Evolutionary conservation across 441 rosid species (phyloP).

Genomic region (Erysimum cheiri): DNA sequence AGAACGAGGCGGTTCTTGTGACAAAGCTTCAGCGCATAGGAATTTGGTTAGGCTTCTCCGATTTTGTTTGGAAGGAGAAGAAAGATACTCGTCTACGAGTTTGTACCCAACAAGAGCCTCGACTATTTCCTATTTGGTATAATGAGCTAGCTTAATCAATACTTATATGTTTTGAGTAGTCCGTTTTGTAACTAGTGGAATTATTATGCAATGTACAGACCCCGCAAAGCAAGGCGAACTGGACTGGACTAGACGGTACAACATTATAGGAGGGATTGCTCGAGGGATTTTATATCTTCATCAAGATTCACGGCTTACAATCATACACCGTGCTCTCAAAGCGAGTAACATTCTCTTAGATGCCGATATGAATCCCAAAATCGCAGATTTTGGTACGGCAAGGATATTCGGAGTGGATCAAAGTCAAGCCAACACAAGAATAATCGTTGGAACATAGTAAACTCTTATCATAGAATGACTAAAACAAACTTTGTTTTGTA

Average conservation of each 20-base stretch:
- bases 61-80: slow-evolving; percentile 50
- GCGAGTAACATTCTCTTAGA: slow-evolving; percentile 36
- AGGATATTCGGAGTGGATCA: slow-evolving; percentile 40
- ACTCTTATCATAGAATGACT: not conserved
- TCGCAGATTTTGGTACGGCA: slow-evolving; percentile 33
- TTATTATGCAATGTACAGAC: slow-evolving; percentile 32
- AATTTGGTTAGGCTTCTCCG: slow-evolving; percentile 52
- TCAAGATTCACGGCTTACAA: slow-evolving; percentile 46
- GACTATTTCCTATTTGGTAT: slow-evolving; percentile 48
- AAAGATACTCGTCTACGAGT: slow-evolving; percentile 50
- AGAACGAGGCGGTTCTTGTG: slow-evolving; percentile 51
- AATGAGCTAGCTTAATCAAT: not conserved
- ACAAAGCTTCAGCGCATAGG: slow-evolving; percentile 59
- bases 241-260: slow-evolving; percentile 48
- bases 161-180: not conserved
- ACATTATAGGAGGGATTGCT: slow-evolving; percentile 51
- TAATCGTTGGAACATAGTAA: slow-evolving; percentile 57
- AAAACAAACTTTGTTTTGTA: not conserved
- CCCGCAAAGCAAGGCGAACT: slow-evolving; percentile 40
- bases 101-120: slow-evolving; percentile 57
- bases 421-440: slow-evolving; percentile 45
- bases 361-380: slow-evolving; percentile 17
- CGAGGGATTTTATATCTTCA: slow-evolving; percentile 60
- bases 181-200: not conserved
- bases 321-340: slow-evolving; percentile 39